phyloP scores from a whole-genome alignment of 352 stramenopile genomes.

The Phytophthora cryptogea region DNA sequence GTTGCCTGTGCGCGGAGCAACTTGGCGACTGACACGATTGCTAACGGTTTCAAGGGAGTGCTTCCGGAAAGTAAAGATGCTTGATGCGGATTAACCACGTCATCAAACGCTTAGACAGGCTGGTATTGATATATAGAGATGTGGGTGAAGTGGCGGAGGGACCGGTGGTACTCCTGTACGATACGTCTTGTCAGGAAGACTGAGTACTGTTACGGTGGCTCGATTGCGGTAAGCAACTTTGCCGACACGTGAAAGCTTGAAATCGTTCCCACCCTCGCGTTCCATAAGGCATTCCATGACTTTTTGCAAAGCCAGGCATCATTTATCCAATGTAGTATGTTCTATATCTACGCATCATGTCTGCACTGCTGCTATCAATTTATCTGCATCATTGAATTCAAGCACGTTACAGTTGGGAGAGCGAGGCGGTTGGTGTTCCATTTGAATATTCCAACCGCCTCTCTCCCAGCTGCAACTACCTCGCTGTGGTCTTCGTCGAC shows the following conservation, averaged over 20 bases:
- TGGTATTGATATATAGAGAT: not conserved
- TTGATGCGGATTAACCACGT: not conserved
- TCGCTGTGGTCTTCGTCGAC: constrained; percentile 10
- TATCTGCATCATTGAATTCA: constrained; percentile 5
- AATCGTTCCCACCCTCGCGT: not conserved
- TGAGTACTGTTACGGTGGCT: not conserved
- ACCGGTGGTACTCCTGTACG: constrained; percentile 1
- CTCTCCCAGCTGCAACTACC: not conserved
- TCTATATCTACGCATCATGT: not conserved
- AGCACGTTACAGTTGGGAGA: constrained; percentile 5
- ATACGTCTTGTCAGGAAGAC: constrained; percentile 3
- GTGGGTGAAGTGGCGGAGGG: not conserved
- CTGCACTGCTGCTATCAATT: not conserved
- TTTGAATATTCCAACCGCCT: constrained; percentile 15
- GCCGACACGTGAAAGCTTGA: constrained; percentile 7
- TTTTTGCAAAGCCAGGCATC: constrained; percentile 13
- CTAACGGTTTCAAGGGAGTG: not conserved
- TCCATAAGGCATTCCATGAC: constrained; percentile 6
- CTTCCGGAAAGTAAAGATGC: not conserved
- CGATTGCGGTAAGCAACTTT: constrained; percentile 3
- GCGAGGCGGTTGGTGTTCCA: constrained; percentile 11
- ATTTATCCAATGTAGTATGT: constrained; percentile 8
- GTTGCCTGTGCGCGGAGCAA: not conserved
- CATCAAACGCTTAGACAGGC: not conserved
- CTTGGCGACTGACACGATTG: not conserved